A percentile compares a stretch with the other conserved stretches of the same genome.
Evolutionary conservation across 805 yeast genomes (phyloP).

Genomic region (Ogataea zsoltii): DNA sequence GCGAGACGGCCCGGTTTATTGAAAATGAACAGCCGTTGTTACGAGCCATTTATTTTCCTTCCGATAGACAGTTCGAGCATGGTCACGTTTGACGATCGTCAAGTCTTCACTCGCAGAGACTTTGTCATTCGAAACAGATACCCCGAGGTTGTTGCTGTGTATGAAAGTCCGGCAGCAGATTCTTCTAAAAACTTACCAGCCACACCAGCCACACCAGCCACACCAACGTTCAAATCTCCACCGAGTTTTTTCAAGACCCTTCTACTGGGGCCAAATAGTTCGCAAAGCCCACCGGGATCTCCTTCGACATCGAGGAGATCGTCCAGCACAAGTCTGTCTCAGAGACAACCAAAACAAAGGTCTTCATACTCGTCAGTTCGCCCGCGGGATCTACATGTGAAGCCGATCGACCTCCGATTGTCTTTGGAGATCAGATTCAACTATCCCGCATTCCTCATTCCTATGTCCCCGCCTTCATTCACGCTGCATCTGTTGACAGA

Average conservation of each 20-base stretch:
- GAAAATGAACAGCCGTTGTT: constrained; percentile 46
- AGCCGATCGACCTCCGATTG: constrained; percentile 39
- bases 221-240: constrained; percentile 11
- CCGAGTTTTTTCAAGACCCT: constrained; percentile 35
- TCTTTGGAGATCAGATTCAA: constrained; percentile 50
- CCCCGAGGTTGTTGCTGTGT: constrained; percentile 46
- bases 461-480: constrained; percentile 36
- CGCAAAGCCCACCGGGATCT: constrained; percentile 9
- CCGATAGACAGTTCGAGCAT: constrained; percentile 42
- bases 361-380: constrained; percentile 12
- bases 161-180: no score
- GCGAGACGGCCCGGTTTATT: constrained; percentile 53
- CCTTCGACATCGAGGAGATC: constrained; percentile 16
- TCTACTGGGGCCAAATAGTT: constrained; percentile 20
- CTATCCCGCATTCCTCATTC: constrained; percentile 48
- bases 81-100: constrained; percentile 37
- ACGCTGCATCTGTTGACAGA: constrained; percentile 25
- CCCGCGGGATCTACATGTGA: constrained; percentile 26
- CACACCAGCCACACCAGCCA: constrained; percentile 6
- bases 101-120: constrained; percentile 48
- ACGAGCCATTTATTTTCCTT: constrained; percentile 52
- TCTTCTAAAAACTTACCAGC: constrained; percentile 11
- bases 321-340: constrained; percentile 7
- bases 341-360: constrained; percentile 10
- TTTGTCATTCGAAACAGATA: constrained; percentile 39